Conservation (phyloP, 192 early-diverging fungal genomes). For the Chytriomyces sp. region DNA sequence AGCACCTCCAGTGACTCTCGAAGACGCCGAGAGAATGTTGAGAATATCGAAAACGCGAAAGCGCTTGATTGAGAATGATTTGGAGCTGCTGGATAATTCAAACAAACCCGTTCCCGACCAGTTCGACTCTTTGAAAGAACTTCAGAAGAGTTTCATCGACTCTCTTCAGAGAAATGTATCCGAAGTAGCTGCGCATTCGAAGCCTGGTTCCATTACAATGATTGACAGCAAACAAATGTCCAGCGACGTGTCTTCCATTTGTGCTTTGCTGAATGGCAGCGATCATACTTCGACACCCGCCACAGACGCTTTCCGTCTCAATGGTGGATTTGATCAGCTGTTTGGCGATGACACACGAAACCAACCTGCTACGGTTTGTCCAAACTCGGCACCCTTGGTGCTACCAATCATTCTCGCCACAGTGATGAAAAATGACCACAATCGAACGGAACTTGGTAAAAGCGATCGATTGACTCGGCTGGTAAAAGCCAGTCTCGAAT, state of each 20-base stretch:
- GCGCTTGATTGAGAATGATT: not conserved
- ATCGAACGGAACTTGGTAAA: not conserved
- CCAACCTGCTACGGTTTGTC: no score
- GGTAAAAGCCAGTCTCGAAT: not conserved
- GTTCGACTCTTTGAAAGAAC: not conserved
- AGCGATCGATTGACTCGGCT: not conserved
- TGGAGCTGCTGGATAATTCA: not conserved
- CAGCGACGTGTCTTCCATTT: not conserved
- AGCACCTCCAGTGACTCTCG: not conserved
- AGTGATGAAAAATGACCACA: not conserved
- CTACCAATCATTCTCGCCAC: not conserved
- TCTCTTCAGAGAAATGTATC: not conserved
- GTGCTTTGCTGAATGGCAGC: no score
- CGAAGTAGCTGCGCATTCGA: not conserved
- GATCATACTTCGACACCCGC: no score
- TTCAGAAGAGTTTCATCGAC: no score
- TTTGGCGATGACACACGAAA: no score
- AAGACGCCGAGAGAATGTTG: not conserved
- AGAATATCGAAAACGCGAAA: not conserved
- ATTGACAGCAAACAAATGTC: conserved; percentile 1
- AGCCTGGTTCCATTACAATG: not conserved
- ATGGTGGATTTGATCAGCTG: no score
- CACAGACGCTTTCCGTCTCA: no score
- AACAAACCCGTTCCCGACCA: not conserved
- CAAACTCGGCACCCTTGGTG: no score